phyloP scores from a whole-genome alignment of 176 grass and related monocot genomes.

The Phragmites australis region DNA sequence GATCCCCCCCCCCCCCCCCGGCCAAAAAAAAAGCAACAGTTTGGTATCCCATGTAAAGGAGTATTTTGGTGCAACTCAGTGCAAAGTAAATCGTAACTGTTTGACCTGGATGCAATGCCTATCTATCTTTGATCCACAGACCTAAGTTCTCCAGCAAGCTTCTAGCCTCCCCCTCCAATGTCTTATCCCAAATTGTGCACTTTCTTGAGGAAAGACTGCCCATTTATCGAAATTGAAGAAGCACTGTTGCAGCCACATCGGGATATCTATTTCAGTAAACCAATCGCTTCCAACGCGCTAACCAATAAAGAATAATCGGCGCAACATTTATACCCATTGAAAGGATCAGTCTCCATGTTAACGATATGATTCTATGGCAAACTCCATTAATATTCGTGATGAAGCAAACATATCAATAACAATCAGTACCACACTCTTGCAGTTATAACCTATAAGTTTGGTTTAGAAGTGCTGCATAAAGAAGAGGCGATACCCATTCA shows the following conservation, averaged over 20 bases:
- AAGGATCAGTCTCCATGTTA: background rate
- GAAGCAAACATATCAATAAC: background rate
- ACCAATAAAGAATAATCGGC: background rate
- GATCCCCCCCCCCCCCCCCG: too few relatives aligned
- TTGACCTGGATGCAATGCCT: too few relatives aligned
- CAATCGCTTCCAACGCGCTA: background rate
- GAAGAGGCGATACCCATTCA: too few relatives aligned
- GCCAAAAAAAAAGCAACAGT: background rate
- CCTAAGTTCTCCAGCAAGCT: too few relatives aligned
- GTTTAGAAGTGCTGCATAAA: background rate
- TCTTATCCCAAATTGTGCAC: background rate
- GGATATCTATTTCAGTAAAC: background rate
- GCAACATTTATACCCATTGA: background rate
- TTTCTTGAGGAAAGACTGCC: background rate
- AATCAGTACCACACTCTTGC: background rate
- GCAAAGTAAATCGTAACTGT: background rate
- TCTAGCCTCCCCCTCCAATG: too few relatives aligned
- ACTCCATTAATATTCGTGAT: background rate
- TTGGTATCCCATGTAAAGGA: background rate
- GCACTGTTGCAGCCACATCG: background rate
- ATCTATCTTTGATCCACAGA: too few relatives aligned
- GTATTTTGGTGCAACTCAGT: background rate
- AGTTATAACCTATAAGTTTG: background rate
- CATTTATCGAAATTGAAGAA: background rate
- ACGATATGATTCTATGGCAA: background rate